Conservation (phyloP, 2,329 filamentous ascomycete genomes). For the Alternaria sp. region DNA sequence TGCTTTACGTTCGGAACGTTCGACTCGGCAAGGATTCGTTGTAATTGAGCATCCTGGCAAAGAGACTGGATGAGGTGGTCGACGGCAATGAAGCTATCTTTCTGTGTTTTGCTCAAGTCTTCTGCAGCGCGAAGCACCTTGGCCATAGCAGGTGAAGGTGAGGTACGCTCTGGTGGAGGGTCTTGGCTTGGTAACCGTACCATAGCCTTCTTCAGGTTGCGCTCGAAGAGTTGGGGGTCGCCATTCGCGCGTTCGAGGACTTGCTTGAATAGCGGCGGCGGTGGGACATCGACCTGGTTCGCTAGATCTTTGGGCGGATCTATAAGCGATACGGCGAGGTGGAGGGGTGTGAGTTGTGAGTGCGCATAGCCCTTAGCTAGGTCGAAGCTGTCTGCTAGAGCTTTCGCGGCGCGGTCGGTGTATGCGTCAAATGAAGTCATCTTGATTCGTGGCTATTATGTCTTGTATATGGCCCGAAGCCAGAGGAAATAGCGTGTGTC, state of each 20-base stretch:
- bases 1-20: conserved; percentile 93
- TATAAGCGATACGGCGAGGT: conserved; percentile 84
- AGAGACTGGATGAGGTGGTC: conserved; percentile 92
- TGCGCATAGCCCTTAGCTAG: conserved; percentile 91
- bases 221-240: conserved; percentile 87
- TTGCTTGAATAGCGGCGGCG: conserved; percentile 87
- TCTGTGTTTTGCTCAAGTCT: conserved; percentile 96
- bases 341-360: conserved; percentile 87
- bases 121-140: conserved; percentile 84
- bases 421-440: conserved; percentile 88
- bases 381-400: conserved; percentile 86
- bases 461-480: conserved; percentile 32
- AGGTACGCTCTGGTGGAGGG: conserved; percentile 88
- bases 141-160: conserved; percentile 82
- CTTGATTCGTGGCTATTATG: conserved; percentile 43
- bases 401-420: conserved; percentile 90
- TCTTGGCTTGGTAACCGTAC: conserved; percentile 94
- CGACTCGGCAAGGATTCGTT: conserved; percentile 79
- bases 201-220: conserved; percentile 88
- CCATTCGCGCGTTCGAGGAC: conserved; percentile 94
- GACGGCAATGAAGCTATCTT: conserved; percentile 92
- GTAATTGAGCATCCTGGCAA: conserved; percentile 79
- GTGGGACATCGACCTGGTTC: conserved; percentile 67
- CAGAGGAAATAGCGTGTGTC: conserved; percentile 18
- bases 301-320: conserved; percentile 79